Conservation (phyloP, 495 filamentous ascomycete genomes). For the Penicillium ochrochloron region DNA sequence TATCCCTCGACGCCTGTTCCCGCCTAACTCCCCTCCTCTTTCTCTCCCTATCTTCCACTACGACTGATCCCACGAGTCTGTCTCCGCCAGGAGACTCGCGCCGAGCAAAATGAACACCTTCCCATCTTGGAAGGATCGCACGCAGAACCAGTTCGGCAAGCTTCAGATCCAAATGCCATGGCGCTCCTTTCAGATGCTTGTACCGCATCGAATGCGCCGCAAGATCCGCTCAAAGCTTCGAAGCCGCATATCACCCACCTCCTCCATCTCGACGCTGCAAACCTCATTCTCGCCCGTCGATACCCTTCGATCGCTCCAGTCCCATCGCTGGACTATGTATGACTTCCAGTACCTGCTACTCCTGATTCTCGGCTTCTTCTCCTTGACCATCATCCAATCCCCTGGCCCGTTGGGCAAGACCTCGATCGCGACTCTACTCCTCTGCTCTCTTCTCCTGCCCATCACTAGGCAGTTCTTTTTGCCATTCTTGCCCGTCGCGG, state of each 20-base stretch:
- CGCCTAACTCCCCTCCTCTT: conserved; percentile 14
- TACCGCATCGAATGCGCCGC: conserved; percentile 74
- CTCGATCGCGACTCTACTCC: conserved; percentile 64
- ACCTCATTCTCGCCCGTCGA: conserved; percentile 79
- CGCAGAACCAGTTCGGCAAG: conserved; percentile 53
- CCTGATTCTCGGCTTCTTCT: conserved; percentile 75
- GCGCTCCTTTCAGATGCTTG: conserved; percentile 54
- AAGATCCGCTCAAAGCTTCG: conserved; percentile 76
- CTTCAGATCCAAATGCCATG: conserved; percentile 55
- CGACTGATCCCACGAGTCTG: conserved; percentile 35
- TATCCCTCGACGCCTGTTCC: conserved; percentile 30
- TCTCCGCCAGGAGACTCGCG: conserved; percentile 25
- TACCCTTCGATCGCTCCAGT: conserved; percentile 70
- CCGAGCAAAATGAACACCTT: conserved; percentile 47
- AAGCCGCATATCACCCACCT: conserved; percentile 69
- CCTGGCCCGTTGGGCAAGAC: conserved; percentile 76
- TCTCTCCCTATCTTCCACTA: conserved; percentile 16
- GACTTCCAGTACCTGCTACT: conserved; percentile 85
- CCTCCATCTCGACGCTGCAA: conserved; percentile 74
- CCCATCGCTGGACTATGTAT: conserved; percentile 80
- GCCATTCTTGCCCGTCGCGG: conserved; percentile 81
- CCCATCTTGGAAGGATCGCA: conserved; percentile 57
- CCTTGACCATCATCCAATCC: conserved; percentile 74
- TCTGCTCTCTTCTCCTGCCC: conserved; percentile 77
- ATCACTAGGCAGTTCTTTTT: conserved; percentile 89